Percentiles rank a stretch among this genome's conserved stretches.
Conservation (phyloP, 2,329 filamentous ascomycete species). For the Colletotrichum paranaense region DNA sequence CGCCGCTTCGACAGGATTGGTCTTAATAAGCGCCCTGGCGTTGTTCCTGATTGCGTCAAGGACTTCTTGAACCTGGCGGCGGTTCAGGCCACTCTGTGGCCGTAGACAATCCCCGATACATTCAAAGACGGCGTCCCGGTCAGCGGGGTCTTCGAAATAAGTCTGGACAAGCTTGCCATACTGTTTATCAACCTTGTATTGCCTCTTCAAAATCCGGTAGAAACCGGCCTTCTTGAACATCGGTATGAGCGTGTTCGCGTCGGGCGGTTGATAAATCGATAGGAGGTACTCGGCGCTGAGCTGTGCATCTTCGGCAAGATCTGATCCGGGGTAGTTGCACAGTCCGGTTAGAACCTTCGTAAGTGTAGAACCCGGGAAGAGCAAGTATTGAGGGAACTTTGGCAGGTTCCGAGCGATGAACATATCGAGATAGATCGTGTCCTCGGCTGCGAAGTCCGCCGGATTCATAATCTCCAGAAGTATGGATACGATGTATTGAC, state of each 20-base stretch:
- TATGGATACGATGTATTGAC: constrained; percentile 93
- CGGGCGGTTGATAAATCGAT: constrained; percentile 91
- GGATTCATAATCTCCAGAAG: constrained; percentile 90
- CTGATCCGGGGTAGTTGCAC: constrained; percentile 83
- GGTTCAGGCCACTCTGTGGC: constrained; percentile 69
- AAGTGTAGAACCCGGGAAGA: constrained; percentile 87
- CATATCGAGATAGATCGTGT: constrained; percentile 97
- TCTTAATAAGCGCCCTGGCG: constrained; percentile 72
- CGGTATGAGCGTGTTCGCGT: constrained; percentile 80
- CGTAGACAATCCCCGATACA: constrained; percentile 82
- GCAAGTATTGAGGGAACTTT: constrained; percentile 95
- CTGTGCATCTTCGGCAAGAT: constrained; percentile 92
- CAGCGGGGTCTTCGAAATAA: constrained; percentile 87
- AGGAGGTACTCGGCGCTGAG: constrained; percentile 96
- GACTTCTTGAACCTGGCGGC: constrained; percentile 79
- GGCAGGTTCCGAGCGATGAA: constrained; percentile 96
- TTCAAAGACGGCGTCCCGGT: constrained; percentile 80
- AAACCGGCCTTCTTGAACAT: constrained; percentile 85
- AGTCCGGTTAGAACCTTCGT: constrained; percentile 84
- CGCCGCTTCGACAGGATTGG: constrained; percentile 75
- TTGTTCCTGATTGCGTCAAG: constrained; percentile 73
- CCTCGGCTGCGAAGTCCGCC: constrained; percentile 78
- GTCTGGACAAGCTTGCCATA: constrained; percentile 82
- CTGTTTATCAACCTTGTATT: constrained; percentile 83
- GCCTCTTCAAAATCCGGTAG: constrained; percentile 90